Base-by-base conservation (phyloP, 305 asterid genomes). In the Solanum hybrid region DNA sequence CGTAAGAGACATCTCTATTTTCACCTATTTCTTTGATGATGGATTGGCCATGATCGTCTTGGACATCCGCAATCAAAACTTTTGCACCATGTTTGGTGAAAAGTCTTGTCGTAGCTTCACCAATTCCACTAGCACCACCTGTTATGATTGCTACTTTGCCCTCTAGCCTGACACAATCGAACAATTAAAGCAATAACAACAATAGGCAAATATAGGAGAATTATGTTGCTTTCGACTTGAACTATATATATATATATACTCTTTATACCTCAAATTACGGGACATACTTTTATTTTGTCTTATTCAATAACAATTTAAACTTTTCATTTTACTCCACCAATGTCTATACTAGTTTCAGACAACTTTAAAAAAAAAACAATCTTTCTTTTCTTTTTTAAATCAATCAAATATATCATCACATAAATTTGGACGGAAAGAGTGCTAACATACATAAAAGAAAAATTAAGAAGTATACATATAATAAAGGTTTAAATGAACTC, bases 111-210 rank as follows among this genome's bases (percentile, higher is more conserved):
- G 94, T 34, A 79, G 90, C 82, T 26, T 92, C 94, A 27, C 71
- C 71, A 81, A 81, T 81, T 2, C 86, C 86, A 9, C 71, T 81
- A 81, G 71, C 86, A 2, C 94, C 96, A 32, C 95, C 95, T 0
- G 93, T 93, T 56, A 92, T 91, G 0, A 93, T 92, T 2, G 92
- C 94, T 14, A 93, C 93, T 90, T 93, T 94, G 31, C 94, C 95
- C 77, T 92, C 94, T 89, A 92, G 86, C 88, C 93, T 92, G 79
- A 32, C 8, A 8, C 7, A 38, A 80, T 38, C 1, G 2, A 80
- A 78, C 32, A 35, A 34, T 8, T 32, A 32, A 32, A 71, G 19
- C 77, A 11, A 71, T 69, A 69, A 69, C 12, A 22, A 64, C 27
- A 22, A 19, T 64, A 7, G 71, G 71, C 71, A 60, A 60, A 60